These are phyloP conservation scores for Yarrowia deformans DNA, from an alignment of 805 yeast genomes.

Conservation along the genomic window DNA sequence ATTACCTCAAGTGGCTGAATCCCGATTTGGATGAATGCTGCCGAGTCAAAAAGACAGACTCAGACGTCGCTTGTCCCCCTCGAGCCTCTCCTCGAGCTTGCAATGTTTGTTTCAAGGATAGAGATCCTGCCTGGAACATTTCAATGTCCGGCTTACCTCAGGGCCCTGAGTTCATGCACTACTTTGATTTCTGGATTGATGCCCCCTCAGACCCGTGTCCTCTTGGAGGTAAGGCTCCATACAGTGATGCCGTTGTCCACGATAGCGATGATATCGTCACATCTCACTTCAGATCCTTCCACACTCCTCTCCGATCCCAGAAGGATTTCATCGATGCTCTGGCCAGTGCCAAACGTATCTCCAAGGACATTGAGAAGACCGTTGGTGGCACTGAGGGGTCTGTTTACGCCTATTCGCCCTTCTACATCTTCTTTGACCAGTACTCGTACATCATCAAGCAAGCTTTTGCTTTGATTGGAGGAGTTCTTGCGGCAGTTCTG, in stretches of 20 bases:
- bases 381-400: conserved; percentile 53
- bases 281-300: conserved; percentile 80
- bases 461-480: conserved; percentile 60
- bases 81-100: conserved; percentile 73
- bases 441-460: conserved; percentile 69
- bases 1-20: conserved; percentile 82
- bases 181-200: conserved; percentile 80
- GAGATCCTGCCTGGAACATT: conserved; percentile 68
- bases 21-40: conserved; percentile 91
- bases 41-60: conserved; percentile 62
- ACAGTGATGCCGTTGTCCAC: conserved; percentile 63
- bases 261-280: conserved; percentile 57
- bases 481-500: conserved; percentile 62
- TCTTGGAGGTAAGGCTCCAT: conserved; percentile 94
- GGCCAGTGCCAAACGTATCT: conserved; percentile 71
- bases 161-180: conserved; percentile 72
- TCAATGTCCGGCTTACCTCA: conserved; percentile 86
- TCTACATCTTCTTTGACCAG: conserved; percentile 92
- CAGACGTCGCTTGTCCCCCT: conserved; percentile 69
- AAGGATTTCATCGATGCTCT: conserved; percentile 83
- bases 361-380: conserved; percentile 55
- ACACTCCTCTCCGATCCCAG: conserved; percentile 80
- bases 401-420: conserved; percentile 90
- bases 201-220: conserved; percentile 91
- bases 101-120: conserved; percentile 70